These are phyloP conservation scores for Talaromyces verruculosus DNA, from an alignment of 2,329 filamentous ascomycete genomes.

Conservation along the genomic window DNA sequence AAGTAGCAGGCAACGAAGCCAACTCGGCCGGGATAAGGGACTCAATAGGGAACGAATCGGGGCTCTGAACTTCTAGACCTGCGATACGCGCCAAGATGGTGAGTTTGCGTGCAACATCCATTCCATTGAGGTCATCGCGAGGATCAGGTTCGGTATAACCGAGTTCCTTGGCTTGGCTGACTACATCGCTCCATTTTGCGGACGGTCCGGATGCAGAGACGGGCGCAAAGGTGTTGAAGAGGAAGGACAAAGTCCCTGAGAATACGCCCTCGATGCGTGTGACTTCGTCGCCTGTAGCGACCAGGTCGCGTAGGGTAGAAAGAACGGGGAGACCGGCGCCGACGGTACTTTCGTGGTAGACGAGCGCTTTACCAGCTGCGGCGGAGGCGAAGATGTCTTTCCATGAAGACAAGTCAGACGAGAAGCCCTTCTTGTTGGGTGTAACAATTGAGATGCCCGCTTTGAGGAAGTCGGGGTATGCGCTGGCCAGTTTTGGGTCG, in stretches of 20 bases:
- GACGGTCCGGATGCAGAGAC: constrained; percentile 57
- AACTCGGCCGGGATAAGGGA: constrained; percentile 87
- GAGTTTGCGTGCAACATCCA: constrained; percentile 91
- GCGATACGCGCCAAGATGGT: constrained; percentile 88
- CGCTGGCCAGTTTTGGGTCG: constrained; percentile 77
- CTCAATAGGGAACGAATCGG: constrained; percentile 89
- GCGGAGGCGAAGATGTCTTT: constrained; percentile 79
- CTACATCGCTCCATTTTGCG: constrained; percentile 86
- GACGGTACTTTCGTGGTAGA: constrained; percentile 94
- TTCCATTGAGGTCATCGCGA: constrained; percentile 79
- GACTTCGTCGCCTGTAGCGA: constrained; percentile 88
- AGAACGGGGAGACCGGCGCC: constrained; percentile 92
- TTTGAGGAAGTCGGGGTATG: constrained; percentile 77
- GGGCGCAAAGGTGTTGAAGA: constrained; percentile 96
- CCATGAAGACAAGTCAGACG: constrained; percentile 77
- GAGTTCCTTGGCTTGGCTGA: constrained; percentile 85
- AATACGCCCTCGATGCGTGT: constrained; percentile 95
- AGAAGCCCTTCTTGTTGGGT: constrained; percentile 98
- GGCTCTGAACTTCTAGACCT: constrained; percentile 76
- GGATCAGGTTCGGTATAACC: constrained; percentile 92
- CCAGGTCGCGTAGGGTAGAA: constrained; percentile 88
- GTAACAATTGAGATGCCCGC: constrained; percentile 89
- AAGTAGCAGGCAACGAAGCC: constrained; percentile 64
- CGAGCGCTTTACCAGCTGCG: constrained; percentile 62
- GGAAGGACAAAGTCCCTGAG: constrained; percentile 94